These are phyloP conservation scores for Penicillium manginii DNA, from an alignment of 495 filamentous ascomycete genomes.

Conservation along the genomic window DNA sequence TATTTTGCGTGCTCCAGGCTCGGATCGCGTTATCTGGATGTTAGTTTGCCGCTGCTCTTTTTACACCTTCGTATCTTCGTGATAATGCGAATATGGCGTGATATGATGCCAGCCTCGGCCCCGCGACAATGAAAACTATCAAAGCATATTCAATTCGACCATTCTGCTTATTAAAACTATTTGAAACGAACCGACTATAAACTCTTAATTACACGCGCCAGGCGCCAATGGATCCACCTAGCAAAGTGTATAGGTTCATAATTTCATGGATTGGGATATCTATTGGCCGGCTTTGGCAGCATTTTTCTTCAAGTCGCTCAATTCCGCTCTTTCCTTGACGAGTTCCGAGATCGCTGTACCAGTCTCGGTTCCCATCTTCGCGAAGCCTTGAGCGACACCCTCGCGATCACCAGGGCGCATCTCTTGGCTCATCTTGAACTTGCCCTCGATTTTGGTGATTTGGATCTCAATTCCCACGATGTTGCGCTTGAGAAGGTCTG, in stretches of 20 bases:
- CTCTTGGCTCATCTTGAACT: constrained; percentile 66
- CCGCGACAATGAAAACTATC: not conserved
- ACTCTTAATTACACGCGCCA: not conserved
- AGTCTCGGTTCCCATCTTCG: constrained; percentile 42
- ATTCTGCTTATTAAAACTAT: no score
- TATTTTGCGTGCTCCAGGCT: not conserved
- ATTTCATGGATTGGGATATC: not conserved
- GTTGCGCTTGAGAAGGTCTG: constrained; percentile 52
- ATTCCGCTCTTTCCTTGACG: constrained; percentile 47
- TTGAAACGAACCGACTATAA: not conserved
- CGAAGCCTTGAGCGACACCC: constrained; percentile 55
- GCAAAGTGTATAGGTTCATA: not conserved
- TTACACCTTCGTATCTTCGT: not conserved
- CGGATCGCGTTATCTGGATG: not conserved
- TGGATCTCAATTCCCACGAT: constrained; percentile 59
- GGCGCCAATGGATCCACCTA: not conserved
- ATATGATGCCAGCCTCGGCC: constrained; percentile 5
- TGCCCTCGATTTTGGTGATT: constrained; percentile 54
- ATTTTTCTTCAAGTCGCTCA: constrained; percentile 12
- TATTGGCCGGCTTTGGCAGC: not conserved
- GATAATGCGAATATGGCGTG: constrained; percentile 10
- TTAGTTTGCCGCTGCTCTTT: not conserved
- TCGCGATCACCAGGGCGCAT: constrained; percentile 49
- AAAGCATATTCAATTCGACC: not conserved
- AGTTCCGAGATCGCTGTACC: constrained; percentile 42